Evolutionary conservation across 2,329 filamentous ascomycete species (phyloP).

Genomic region (Leptographium radiaticola): DNA sequence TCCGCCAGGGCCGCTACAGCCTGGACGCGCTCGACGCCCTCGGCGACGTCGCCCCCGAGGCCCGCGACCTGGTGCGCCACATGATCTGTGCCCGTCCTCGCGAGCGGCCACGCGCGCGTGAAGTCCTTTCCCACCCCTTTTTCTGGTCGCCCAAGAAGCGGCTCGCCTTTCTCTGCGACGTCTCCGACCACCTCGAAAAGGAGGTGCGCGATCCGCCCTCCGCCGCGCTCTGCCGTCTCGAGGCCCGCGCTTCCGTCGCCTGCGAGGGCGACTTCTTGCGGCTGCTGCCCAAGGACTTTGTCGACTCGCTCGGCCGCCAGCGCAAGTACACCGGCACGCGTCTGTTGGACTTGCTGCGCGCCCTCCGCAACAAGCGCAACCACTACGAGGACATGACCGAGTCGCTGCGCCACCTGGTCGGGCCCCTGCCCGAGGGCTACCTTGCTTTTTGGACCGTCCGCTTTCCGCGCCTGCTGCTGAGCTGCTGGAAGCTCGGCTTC

Average conservation of each 20-base stretch:
- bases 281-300: constrained; percentile 64
- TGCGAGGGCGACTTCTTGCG: constrained; percentile 66
- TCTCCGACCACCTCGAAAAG: constrained; percentile 92
- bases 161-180: constrained; percentile 85
- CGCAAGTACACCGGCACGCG: constrained; percentile 80
- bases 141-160: constrained; percentile 90
- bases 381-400: constrained; percentile 96
- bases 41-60: constrained; percentile 75
- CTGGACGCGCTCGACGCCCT: constrained; percentile 59
- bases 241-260: constrained; percentile 36
- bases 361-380: constrained; percentile 89
- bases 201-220: constrained; percentile 77
- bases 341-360: constrained; percentile 76
- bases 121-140: constrained; percentile 87
- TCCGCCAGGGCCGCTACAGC: constrained; percentile 75
- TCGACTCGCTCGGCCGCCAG: constrained; percentile 84
- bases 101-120: constrained; percentile 54
- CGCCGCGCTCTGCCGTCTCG: constrained; percentile 46
- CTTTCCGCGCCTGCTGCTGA: constrained; percentile 68
- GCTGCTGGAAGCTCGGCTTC: constrained; percentile 63
- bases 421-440: constrained; percentile 66
- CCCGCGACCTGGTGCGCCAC: constrained; percentile 68
- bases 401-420: constrained; percentile 55
- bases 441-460: constrained; percentile 68
- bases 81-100: constrained; percentile 54